phyloP scores from a whole-genome alignment of 257 asterid genomes.

The Plantago elongata region DNA sequence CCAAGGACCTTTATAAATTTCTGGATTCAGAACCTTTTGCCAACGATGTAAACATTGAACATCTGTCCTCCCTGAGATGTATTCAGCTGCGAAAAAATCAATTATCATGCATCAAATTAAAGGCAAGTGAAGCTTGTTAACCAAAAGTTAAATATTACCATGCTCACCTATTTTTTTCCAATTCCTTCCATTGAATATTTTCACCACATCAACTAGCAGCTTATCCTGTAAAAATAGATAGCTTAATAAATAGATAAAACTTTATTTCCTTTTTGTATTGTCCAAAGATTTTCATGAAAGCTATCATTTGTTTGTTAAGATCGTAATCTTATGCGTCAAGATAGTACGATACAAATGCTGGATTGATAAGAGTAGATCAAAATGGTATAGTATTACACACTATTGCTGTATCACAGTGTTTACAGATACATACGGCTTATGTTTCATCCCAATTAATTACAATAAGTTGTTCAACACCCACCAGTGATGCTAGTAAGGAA shows the following conservation, averaged over 20 bases:
- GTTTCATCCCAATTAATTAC: too few species aligned
- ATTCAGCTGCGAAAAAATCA: constrained; percentile 49
- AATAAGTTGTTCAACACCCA: too few species aligned
- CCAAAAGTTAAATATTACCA: background rate
- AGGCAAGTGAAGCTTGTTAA: constrained; percentile 7
- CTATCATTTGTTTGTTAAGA: too few species aligned
- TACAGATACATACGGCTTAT: too few species aligned
- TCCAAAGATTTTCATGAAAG: background rate
- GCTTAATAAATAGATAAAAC: too few species aligned
- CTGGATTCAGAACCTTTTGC: constrained; percentile 87
- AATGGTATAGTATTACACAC: too few species aligned
- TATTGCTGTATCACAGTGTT: too few species aligned
- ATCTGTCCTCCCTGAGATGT: constrained; percentile 63
- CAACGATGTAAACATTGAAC: constrained; percentile 92
- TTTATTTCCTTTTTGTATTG: constrained; percentile 6
- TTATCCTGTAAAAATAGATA: constrained; percentile 46
- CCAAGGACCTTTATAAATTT: constrained; percentile 81
- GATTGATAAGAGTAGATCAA: too few species aligned
- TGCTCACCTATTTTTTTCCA: constrained; percentile 71
- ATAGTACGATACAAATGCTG: too few species aligned
- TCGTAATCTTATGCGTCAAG: too few species aligned
- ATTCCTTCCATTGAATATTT: constrained; percentile 48
- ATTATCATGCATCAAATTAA: constrained; percentile 3
- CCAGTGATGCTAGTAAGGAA: background rate
- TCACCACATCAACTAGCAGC: constrained; percentile 52